Evolutionary conservation across 202 grass and related monocot species (phyloP).

Genomic region (Musa balbisiana): DNA sequence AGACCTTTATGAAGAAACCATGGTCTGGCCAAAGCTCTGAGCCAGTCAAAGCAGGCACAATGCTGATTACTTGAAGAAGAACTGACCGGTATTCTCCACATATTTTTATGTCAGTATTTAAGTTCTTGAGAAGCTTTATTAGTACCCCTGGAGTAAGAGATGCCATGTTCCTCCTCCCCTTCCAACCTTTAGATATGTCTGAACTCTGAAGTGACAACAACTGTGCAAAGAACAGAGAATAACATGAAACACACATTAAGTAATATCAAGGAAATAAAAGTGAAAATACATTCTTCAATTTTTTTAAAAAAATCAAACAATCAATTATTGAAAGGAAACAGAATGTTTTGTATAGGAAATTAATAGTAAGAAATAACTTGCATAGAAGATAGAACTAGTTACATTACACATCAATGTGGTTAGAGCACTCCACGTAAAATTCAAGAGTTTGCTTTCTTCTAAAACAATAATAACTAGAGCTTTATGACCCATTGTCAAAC

Average conservation of each 20-base stretch:
- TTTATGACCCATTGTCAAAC: neutral
- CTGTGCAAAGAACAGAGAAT: neutral
- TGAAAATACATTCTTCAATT: neutral
- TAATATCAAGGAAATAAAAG: neutral
- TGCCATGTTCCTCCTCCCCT: constrained; percentile 48
- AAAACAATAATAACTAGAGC: neutral
- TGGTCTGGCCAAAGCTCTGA: constrained; percentile 90
- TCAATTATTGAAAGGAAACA: neutral
- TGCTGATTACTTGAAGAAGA: constrained; percentile 98
- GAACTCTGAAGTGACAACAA: neutral
- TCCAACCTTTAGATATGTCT: constrained; percentile 16
- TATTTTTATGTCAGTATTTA: constrained; percentile 88
- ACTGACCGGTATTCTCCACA: constrained; percentile 90
- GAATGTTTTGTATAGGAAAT: neutral
- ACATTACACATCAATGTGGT: neutral
- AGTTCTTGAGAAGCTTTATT: constrained; percentile 89
- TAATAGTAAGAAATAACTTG: neutral
- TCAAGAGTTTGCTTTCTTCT: neutral
- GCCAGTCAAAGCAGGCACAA: constrained; percentile 87
- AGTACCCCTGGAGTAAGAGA: constrained; percentile 93
- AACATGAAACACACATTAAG: too few species aligned
- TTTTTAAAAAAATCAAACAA: neutral
- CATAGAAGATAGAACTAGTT: neutral
- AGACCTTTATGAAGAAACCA: constrained; percentile 99
- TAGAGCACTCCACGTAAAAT: neutral